Evolutionary conservation across 495 filamentous ascomycete genomes (phyloP).

Genomic region (Talaromyces stipitatus): DNA sequence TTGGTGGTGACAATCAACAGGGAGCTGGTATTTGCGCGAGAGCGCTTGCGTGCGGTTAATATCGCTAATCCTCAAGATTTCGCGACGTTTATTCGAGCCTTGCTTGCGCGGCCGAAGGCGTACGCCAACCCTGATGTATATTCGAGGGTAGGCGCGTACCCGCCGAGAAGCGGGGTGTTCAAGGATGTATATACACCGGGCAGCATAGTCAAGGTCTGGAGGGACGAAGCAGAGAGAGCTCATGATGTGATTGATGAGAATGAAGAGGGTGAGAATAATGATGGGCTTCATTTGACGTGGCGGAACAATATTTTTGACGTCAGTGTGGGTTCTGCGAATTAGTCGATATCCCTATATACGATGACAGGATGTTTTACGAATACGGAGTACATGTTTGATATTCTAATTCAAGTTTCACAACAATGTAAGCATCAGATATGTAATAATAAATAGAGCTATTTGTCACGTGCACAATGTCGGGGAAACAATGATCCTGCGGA

Average conservation of each 20-base stretch:
- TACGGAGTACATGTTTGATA: background rate
- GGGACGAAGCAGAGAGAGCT: conserved; percentile 65
- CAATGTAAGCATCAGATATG: background rate
- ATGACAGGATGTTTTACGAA: background rate
- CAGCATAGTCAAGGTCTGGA: conserved; percentile 79
- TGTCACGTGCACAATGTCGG: background rate
- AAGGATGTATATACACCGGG: conserved; percentile 80
- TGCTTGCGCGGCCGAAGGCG: conserved; percentile 61
- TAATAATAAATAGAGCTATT: background rate
- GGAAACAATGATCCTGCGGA: conserved; percentile 2
- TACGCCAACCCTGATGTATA: conserved; percentile 68
- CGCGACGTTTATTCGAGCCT: conserved; percentile 71
- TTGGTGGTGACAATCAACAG: conserved; percentile 67
- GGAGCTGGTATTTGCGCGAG: conserved; percentile 78
- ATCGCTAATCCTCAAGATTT: conserved; percentile 77
- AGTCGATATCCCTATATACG: too few species aligned
- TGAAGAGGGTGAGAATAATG: conserved; percentile 27
- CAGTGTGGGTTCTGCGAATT: background rate
- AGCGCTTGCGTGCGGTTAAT: conserved; percentile 75
- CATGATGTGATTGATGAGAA: conserved; percentile 49
- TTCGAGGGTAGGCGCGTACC: conserved; percentile 55
- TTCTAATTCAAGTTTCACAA: background rate
- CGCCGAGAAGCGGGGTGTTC: conserved; percentile 63
- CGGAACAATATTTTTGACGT: conserved; percentile 82
- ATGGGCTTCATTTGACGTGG: conserved; percentile 47